Conservation (phyloP, 164 flowering plant genomes). For the Pachysandra terminalis region DNA sequence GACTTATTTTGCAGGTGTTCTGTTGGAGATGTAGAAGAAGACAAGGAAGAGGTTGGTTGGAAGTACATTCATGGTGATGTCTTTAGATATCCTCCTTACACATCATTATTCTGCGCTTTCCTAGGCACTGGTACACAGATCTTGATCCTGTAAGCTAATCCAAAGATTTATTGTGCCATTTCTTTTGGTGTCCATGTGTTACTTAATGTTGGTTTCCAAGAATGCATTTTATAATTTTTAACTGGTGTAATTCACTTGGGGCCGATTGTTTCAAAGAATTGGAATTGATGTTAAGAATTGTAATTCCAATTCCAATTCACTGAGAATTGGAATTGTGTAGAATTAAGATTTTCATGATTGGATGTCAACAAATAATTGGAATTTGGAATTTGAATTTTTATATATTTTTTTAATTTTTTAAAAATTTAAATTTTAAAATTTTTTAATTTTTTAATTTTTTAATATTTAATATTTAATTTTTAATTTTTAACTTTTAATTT, state of each 20-base stretch:
- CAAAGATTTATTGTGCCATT: neutral
- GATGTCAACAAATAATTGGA: no score
- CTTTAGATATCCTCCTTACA: constrained; percentile 53
- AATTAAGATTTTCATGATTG: no score
- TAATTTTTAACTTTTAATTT: no score
- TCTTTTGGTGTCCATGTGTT: constrained; percentile 6
- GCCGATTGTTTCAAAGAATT: no score
- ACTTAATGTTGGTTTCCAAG: neutral
- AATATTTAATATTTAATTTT: no score
- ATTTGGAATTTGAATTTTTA: no score
- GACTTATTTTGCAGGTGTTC: constrained; percentile 41
- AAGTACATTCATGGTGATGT: constrained; percentile 66
- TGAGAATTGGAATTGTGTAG: no score
- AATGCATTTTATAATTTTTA: neutral
- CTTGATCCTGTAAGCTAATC: constrained; percentile 49
- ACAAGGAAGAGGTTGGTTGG: constrained; percentile 67
- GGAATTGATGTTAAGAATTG: no score
- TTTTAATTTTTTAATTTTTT: no score
- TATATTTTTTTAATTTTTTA: no score
- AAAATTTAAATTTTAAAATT: no score
- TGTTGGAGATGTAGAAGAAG: constrained; percentile 61
- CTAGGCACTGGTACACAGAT: constrained; percentile 74
- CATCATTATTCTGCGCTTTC: constrained; percentile 59
- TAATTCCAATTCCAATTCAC: no score
- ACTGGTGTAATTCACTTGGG: neutral